A percentile compares a stretch with the other conserved stretches of the same genome.
Conservation (phyloP, 257 asterid species). For the Capsicum chinense region DNA sequence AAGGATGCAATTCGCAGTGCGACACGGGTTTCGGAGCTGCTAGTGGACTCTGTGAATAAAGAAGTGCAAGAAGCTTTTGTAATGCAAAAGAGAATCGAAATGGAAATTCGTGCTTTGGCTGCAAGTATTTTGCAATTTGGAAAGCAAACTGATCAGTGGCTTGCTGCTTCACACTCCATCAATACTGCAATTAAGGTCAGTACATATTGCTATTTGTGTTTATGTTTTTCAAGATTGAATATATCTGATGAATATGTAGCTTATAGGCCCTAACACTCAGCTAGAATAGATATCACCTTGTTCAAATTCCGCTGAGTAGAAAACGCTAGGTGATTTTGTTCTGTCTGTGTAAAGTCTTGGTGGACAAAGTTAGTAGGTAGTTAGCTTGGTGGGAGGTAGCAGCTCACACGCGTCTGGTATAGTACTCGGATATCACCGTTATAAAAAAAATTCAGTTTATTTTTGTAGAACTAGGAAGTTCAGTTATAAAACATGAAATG, state of each 20-base stretch:
- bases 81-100: constrained; percentile 79
- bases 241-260: constrained; percentile 4
- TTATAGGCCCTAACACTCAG: background rate
- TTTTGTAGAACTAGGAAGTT: background rate
- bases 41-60: constrained; percentile 79
- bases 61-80: constrained; percentile 76
- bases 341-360: background rate
- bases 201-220: background rate
- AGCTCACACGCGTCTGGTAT: background rate
- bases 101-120: constrained; percentile 72
- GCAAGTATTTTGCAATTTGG: constrained; percentile 61
- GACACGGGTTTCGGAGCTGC: constrained; percentile 57
- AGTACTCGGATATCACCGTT: background rate
- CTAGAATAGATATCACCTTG: background rate
- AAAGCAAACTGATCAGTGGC: constrained; percentile 94
- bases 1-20: constrained; percentile 69
- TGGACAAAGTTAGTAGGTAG: background rate
- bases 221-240: background rate
- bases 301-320: background rate
- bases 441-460: background rate
- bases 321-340: background rate
- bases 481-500: background rate
- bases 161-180: constrained; percentile 74
- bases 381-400: no score
- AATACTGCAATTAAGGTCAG: constrained; percentile 85